phyloP scores from a whole-genome alignment of 108 stramenopile species.

The Cyclostephanos invisitatus region DNA sequence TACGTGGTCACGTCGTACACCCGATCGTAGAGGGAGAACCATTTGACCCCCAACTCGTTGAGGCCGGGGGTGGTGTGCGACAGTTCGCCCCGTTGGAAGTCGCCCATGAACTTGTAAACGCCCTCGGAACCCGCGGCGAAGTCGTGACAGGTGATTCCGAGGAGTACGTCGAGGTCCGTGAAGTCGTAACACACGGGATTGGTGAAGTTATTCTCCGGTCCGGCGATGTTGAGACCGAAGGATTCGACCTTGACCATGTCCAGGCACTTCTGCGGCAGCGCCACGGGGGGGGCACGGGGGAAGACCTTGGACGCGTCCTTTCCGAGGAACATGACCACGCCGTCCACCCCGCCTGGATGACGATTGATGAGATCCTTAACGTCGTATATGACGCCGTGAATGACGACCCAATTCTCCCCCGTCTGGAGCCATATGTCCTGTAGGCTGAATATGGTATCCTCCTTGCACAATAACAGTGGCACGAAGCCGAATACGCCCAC shows the following conservation, averaged over 20 bases:
- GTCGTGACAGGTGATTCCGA: slow-evolving; percentile 59
- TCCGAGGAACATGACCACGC: slow-evolving; percentile 55
- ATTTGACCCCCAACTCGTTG: slow-evolving; percentile 27
- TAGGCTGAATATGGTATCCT: slow-evolving; percentile 41
- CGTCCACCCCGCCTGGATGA: slow-evolving; percentile 60
- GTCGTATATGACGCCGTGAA: slow-evolving; percentile 55
- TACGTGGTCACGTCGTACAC: slow-evolving; percentile 51
- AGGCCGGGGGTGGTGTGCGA: slow-evolving; percentile 27
- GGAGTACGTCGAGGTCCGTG: slow-evolving; percentile 46
- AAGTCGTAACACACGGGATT: slow-evolving; percentile 49
- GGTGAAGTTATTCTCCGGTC: slow-evolving; percentile 45
- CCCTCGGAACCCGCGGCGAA: slow-evolving; percentile 44
- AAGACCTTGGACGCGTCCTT: slow-evolving; percentile 60
- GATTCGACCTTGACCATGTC: slow-evolving; percentile 53
- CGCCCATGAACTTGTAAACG: slow-evolving; percentile 48
- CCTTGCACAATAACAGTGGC: slow-evolving; percentile 50
- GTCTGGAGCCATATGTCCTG: slow-evolving; percentile 53
- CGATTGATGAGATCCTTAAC: slow-evolving; percentile 54
- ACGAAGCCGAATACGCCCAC: slow-evolving; percentile 62
- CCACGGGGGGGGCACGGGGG: slow-evolving; percentile 54
- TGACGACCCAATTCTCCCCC: slow-evolving; percentile 52
- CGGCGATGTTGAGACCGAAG: slow-evolving; percentile 26
- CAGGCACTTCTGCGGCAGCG: slow-evolving; percentile 52
- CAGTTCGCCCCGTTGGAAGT: slow-evolving; percentile 43
- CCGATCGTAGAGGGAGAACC: slow-evolving; percentile 43